Base-by-base conservation (phyloP, 345 rosid species). In the Eucalyptus lansdowneana region DNA sequence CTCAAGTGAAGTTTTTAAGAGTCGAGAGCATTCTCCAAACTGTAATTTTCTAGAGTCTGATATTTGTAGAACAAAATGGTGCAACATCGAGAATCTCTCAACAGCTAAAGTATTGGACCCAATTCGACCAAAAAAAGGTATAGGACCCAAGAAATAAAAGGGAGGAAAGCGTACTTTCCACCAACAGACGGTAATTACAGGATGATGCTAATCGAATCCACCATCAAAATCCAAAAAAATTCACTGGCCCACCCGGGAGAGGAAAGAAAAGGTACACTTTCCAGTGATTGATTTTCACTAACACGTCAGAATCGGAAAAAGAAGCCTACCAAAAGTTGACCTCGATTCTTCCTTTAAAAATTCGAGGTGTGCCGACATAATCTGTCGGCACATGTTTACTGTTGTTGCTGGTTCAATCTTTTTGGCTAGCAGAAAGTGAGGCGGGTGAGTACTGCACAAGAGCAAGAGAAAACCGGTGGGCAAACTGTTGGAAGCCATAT, bases 401-500 rank as follows among this genome's bases (percentile, higher is more conserved):
- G 56, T 27, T 4, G 44, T 2, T 50, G 53, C 31, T 80, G 12
- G 24, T 54, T 58, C 50, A 47, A 86, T 80, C 9, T 31, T 24
- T 42, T 60, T 27, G 69, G 69, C 16, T 60, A 60, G 31, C 92
- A 95, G 93, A 94, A 87, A 94, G 50, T 53, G 91, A 87, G 14
- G 96, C 93, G 51, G 94, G 92, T 6, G 94, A 95, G 90, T 96
- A 95, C 31, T 94, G 96, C 87, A 93, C 89, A 2, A 89, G 91
- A 50, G 88, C 93, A 19, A 92, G 98, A 90, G 94, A 72, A 10
- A 56, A 24, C 87, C 96, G 15, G 94, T 92, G 51, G 49, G 94
- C 19, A 92, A 89, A 31, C 88, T 97, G 88, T 91, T 95, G 2
- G 98, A 95, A 49, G 95, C 95, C 47, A 94, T 97, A 88, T 95